A percentile compares a stretch with the other conserved stretches of the same genome.
phyloP scores from a whole-genome alignment of 306 rosid species.

The Gynostemma pentaphyllum region DNA sequence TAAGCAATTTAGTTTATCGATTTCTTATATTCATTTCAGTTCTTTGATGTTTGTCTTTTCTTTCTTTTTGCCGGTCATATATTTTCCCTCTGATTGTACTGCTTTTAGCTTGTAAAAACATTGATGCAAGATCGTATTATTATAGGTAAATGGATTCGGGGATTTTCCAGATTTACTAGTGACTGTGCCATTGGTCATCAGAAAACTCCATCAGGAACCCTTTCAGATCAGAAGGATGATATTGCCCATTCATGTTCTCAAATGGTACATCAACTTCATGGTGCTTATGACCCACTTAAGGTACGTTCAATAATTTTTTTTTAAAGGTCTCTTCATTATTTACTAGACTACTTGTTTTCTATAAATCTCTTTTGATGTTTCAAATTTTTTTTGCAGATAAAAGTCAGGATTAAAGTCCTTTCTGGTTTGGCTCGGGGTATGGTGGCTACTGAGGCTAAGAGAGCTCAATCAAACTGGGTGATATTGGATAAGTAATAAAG shows the following conservation, averaged over 20 bases:
- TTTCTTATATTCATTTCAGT: neutral
- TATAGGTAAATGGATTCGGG: constrained; percentile 61
- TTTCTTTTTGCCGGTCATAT: neutral
- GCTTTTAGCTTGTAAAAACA: neutral
- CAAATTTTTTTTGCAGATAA: constrained; percentile 39
- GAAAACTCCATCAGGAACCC: constrained; percentile 42
- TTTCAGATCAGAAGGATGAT: constrained; percentile 60
- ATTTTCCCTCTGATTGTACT: neutral
- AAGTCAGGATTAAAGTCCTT: constrained; percentile 67
- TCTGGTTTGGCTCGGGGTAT: constrained; percentile 43
- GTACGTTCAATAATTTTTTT: constrained; percentile 24
- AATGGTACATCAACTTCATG: constrained; percentile 71
- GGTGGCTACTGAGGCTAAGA: constrained; percentile 84
- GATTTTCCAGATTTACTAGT: constrained; percentile 53
- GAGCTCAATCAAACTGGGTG: constrained; percentile 85
- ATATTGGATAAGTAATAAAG: constrained; percentile 73
- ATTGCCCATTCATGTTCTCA: constrained; percentile 75
- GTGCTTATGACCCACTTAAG: constrained; percentile 73
- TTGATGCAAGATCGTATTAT: constrained; percentile 16
- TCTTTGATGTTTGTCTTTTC: neutral
- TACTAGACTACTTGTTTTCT: constrained; percentile 6
- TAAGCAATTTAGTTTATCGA: neutral
- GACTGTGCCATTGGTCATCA: constrained; percentile 53
- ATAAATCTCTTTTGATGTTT: constrained; percentile 13
- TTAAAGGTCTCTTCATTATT: neutral